These are phyloP conservation scores for Spencermartinsiella europaea DNA, from an alignment of 805 yeast species.

Conservation along the genomic window DNA sequence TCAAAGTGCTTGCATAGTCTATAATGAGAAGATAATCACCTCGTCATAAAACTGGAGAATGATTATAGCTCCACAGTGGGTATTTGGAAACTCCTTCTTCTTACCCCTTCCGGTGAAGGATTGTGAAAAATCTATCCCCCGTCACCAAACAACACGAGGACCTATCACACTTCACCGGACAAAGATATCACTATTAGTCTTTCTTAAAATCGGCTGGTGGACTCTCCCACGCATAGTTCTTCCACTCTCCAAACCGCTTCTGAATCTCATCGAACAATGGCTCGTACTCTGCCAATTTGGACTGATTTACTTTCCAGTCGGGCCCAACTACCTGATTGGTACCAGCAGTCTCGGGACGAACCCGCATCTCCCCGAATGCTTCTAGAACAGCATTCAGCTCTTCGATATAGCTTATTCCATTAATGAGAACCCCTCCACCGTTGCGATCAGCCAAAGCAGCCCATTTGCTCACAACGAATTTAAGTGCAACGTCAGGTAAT, in stretches of 20 bases:
- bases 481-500: constrained; percentile 73
- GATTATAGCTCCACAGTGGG: no score
- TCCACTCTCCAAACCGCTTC: constrained; percentile 12
- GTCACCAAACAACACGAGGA: no score
- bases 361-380: constrained; percentile 9
- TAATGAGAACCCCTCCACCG: constrained; percentile 18
- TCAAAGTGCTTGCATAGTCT: no score
- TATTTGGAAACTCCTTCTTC: no score
- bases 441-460: constrained; percentile 6
- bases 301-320: constrained; percentile 6
- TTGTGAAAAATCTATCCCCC: no score
- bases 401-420: constrained; percentile 13
- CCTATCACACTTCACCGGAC: no score
- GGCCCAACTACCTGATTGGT: constrained; percentile 8
- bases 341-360: constrained; percentile 2
- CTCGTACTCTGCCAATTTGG: constrained; percentile 7
- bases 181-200: no score
- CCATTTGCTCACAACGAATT: constrained; percentile 68
- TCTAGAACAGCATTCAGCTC: constrained; percentile 12
- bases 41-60: no score
- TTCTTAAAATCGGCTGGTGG: constrained; percentile 8
- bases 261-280: constrained; percentile 7
- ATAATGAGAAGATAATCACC: no score
- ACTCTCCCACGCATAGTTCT: constrained; percentile 12
- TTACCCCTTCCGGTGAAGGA: no score